phyloP scores from a whole-genome alignment of 805 yeast genomes.

The Alloascoidea africana region DNA sequence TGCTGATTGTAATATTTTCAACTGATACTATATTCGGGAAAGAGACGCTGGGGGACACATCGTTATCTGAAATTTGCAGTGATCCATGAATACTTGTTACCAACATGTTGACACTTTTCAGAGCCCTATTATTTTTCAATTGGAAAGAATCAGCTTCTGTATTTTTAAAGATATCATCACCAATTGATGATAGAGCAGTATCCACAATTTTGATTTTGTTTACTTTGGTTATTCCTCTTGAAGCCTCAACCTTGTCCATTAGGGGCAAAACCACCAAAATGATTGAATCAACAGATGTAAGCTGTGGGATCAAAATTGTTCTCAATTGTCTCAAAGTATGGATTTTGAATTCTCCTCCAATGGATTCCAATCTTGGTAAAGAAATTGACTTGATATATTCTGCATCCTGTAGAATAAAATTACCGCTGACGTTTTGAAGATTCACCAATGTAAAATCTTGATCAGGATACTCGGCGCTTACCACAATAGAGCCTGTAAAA shows the following conservation, averaged over 20 bases:
- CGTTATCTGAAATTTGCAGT: conserved; percentile 74
- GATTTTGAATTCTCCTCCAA: conserved; percentile 57
- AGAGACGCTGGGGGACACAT: conserved; percentile 49
- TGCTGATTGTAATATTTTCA: conserved; percentile 76
- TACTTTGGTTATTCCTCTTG: conserved; percentile 58
- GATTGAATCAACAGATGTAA: conserved; percentile 56
- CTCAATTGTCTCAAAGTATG: conserved; percentile 48
- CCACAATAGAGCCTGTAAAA: no score
- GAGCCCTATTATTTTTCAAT: conserved; percentile 82
- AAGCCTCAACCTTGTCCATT: conserved; percentile 52
- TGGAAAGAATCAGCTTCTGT: conserved; percentile 23
- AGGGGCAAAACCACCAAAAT: conserved; percentile 79
- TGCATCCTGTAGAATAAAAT: no score
- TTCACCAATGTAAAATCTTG: conserved; percentile 2
- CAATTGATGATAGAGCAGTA: conserved; percentile 22
- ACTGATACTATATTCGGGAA: conserved; percentile 57
- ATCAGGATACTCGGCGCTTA: no score
- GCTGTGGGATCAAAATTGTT: conserved; percentile 58
- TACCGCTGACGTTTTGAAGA: conserved; percentile 5
- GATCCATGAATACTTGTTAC: conserved; percentile 60
- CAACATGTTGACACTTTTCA: conserved; percentile 50
- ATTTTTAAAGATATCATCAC: conserved; percentile 19
- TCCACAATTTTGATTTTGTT: conserved; percentile 37
- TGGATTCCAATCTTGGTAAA: conserved; percentile 60
- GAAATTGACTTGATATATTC: conserved; percentile 5